Base-by-base conservation (phyloP, 306 rosid species). In the Psophocarpus tetragonolobus region DNA sequence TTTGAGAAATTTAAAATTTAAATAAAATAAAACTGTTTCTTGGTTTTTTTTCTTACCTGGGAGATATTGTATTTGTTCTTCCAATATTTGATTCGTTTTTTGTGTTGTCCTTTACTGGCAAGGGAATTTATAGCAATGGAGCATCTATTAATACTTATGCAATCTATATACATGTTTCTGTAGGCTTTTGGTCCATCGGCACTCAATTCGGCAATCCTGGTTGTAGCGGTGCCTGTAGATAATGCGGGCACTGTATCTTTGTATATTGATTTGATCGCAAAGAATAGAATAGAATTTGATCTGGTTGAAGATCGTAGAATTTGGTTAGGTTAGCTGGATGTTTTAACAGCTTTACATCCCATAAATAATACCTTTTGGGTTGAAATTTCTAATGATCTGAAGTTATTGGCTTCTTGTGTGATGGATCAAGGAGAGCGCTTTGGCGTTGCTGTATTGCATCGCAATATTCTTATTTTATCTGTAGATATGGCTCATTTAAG, bases 221-320 rank as follows among this genome's bases (percentile, higher is more conserved):
- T 48, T 33, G 56, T 24, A 76, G 32, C 77, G 63, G 85, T 80
- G 85, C 74, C 76, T 78, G 70, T 74, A 76, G 50, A 81, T 72
- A 67, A 38, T 79, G 84, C 82, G 71, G 82, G 77, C 73, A 81
- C 91, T 75, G 83, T 73, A 45, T 71, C 68, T 69, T 80, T 85
- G 85, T 85, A 90, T 78, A 86, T 85, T 87, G 91, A 84, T 92
- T 89, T 81, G 73, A 63, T 76, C 56, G 47, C 77, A 76, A 76
- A 83, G 80, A 83, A 85, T 85, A 90, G 88, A 80, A 81, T 88
- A 87, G 88, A 85, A 74, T 64, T 35, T 76, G 89, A 80, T 85
- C 81, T 72, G 75, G 80, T 77, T 85, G 82, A 82, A 79, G 86
- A 76, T 75, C 84, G 65, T 75, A 84, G 71, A 80, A 80, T 72